phyloP scores from a whole-genome alignment of 257 asterid genomes.

The Prunella vulgaris region DNA sequence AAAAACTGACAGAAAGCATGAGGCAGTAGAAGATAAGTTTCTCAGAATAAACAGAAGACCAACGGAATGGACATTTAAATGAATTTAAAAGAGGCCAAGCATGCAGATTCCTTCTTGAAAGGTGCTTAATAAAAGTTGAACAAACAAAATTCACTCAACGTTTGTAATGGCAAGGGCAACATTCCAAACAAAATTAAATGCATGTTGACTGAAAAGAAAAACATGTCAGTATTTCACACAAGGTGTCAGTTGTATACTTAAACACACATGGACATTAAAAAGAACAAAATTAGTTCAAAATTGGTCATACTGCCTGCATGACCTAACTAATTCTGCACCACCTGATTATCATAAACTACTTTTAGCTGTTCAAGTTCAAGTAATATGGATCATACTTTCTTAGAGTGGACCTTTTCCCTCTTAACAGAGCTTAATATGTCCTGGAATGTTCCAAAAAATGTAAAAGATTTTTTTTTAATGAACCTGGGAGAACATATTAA shows the following conservation, averaged over 20 bases:
- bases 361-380: not conserved
- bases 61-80: not conserved
- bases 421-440: too few species aligned
- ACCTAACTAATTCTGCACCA: not conserved
- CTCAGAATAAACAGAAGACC: constrained; percentile 17
- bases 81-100: not conserved
- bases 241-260: not conserved
- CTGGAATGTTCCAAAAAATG: too few species aligned
- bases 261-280: not conserved
- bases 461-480: too few species aligned
- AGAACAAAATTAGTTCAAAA: not conserved
- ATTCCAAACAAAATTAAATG: not conserved
- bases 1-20: constrained; percentile 52
- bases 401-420: too few species aligned
- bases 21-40: constrained; percentile 21
- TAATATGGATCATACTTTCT: too few species aligned
- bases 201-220: not conserved
- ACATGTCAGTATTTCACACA: not conserved
- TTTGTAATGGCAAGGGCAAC: not conserved
- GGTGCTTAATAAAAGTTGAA: not conserved
- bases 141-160: not conserved
- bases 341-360: not conserved
- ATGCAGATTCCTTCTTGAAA: not conserved
- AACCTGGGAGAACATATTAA: too few species aligned
- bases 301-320: not conserved